Conservation (phyloP, 2,329 filamentous ascomycete genomes). For the Penicillium oxalicum region DNA sequence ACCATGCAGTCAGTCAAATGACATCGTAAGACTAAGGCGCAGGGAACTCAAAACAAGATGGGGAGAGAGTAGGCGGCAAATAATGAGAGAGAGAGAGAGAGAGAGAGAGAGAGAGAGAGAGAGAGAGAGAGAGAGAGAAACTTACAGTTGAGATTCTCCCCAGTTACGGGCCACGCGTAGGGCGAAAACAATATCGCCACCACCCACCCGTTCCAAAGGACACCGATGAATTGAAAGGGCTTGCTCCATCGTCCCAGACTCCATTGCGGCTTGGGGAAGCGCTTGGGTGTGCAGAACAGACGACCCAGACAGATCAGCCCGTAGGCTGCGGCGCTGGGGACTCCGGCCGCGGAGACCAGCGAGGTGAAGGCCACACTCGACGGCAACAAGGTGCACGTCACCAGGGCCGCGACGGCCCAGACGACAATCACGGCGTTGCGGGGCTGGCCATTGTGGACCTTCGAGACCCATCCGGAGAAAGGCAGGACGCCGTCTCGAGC, state of each 20-base stretch:
- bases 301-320: conserved; percentile 48
- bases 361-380: conserved; percentile 51
- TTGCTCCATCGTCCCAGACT: conserved; percentile 43
- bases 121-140: neutral
- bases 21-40: no score
- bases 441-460: conserved; percentile 52
- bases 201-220: conserved; percentile 49
- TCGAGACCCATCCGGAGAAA: conserved; percentile 53
- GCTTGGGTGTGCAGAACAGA: conserved; percentile 44
- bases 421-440: conserved; percentile 56
- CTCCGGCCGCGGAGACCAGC: conserved; percentile 49
- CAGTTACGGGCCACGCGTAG: conserved; percentile 43
- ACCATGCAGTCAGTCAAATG: no score
- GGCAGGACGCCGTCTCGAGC: conserved; percentile 57
- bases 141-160: conserved; percentile 42
- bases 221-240: conserved; percentile 44
- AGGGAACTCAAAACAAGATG: no score
- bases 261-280: conserved; percentile 32
- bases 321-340: conserved; percentile 49
- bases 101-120: no score
- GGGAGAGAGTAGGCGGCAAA: conserved; percentile 1
- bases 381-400: conserved; percentile 56
- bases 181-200: conserved; percentile 46
- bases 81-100: neutral
- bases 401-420: conserved; percentile 48